Base-by-base conservation (phyloP, 2,329 filamentous ascomycete species). In the Stachybotrys elegans region DNA sequence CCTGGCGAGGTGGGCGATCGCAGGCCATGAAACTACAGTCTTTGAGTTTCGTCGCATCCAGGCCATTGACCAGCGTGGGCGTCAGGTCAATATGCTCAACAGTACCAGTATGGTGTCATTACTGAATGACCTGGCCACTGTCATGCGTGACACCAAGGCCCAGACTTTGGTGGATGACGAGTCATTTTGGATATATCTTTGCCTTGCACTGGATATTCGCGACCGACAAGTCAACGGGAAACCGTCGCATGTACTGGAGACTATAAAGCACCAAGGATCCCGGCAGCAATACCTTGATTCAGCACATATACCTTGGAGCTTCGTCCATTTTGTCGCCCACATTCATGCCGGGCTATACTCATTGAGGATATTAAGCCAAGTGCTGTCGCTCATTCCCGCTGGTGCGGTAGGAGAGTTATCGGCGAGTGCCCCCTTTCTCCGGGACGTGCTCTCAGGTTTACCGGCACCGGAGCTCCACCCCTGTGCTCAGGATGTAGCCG, bases 321-420 rank as follows among this genome's bases (percentile, higher is more conserved):
- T 75, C 16, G 61, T 85, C 35, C 84, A 88, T 53, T 68, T 84
- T 39, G 59, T 72, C 8, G 81, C 82, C 1, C 78, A 84, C 49
- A 60, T 81, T 0, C 78, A 84, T 43, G 78, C 77, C 5, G 68
- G 73, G 1, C 60, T 79, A 6, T 86, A 86, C 55, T 85, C 82
- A 1, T 56, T 86, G 2, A 71, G 80, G n/a, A 56, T 69, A 20
- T 44, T 81, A 4, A 49, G 75, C 3, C 64, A 65, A 20, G 54
- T 67, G 8, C 42, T 69, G 2, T 48, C 52, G 1, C 38, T 57
- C 16, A 43, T 42, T 5, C 21, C 46, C 2, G 21, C n/a, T n/a
- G n/a, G n/a, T n/a, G n/a, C n/a, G n/a, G n/a, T n/a, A n/a, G n/a
- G n/a, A n/a, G n/a, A n/a, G n/a, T n/a, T n/a, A n/a, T n/a, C n/a